Conservation (phyloP, 2,329 filamentous ascomycete genomes). For the Endothia cerciana region DNA sequence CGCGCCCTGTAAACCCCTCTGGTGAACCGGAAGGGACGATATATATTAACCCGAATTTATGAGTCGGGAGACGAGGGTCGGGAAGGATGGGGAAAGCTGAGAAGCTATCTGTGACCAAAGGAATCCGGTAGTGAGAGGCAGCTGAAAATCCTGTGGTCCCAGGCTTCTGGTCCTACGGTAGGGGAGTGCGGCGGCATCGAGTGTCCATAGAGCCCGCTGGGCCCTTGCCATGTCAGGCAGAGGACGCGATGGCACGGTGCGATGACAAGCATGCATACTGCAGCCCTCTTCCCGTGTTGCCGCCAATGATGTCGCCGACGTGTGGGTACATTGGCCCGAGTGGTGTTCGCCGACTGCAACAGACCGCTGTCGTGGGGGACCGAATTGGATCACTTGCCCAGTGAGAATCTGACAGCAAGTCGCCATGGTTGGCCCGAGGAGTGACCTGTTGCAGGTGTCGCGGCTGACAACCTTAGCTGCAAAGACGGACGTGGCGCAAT, state of each 20-base stretch:
- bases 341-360: conserved; percentile 9
- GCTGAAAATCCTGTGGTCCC: conserved; percentile 18
- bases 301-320: background rate
- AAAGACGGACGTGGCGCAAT: conserved; percentile 5
- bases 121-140: conserved; percentile 14
- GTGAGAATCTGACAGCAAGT: conserved; percentile 7
- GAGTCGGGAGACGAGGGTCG: conserved; percentile 7
- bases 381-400: conserved; percentile 11
- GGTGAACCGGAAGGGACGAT: background rate
- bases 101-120: conserved; percentile 9
- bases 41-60: conserved; percentile 11
- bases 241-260: background rate
- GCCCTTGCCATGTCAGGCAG: background rate
- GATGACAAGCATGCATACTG: background rate
- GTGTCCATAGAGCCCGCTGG: background rate
- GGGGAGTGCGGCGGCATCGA: background rate
- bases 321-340: conserved; percentile 9
- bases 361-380: conserved; percentile 5
- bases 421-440: conserved; percentile 14
- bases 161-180: background rate
- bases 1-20: background rate
- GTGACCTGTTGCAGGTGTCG: conserved; percentile 14
- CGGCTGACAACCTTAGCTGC: conserved; percentile 15
- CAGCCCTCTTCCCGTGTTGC: background rate
- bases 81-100: conserved; percentile 12